phyloP scores from a whole-genome alignment of 768 basidiomycete species.

The Hericium rajendrae region DNA sequence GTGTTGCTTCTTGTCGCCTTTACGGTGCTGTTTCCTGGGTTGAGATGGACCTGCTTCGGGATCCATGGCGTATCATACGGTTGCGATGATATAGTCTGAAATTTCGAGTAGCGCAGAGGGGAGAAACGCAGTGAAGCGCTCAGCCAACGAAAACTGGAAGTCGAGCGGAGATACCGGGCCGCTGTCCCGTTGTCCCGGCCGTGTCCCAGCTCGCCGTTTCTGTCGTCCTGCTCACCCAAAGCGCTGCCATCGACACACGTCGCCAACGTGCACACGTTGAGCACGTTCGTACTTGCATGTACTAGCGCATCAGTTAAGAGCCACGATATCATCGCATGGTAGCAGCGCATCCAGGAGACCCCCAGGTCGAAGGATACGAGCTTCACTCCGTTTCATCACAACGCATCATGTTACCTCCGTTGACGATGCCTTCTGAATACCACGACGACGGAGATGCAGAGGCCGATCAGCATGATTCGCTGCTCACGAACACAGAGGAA shows the following conservation, averaged over 20 bases:
- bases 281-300: no score
- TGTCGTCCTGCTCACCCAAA: no score
- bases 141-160: no score
- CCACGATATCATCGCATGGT: not conserved
- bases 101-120: not conserved
- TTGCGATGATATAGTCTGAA: not conserved
- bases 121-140: no score
- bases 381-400: not conserved
- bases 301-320: no score
- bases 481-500: not conserved
- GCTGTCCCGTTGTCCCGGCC: no score
- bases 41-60: conserved; percentile 4
- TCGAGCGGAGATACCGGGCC: no score
- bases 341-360: not conserved
- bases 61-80: not conserved
- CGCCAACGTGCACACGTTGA: no score
- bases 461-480: not conserved
- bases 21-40: conserved; percentile 1
- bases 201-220: no score
- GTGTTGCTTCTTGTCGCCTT: not conserved
- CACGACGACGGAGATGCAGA: not conserved
- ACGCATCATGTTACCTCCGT: not conserved
- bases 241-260: no score
- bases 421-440: not conserved
- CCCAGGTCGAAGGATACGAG: not conserved